Evolutionary conservation across 768 basidiomycete species (phyloP).

Genomic region (Tulasnella sp.): DNA sequence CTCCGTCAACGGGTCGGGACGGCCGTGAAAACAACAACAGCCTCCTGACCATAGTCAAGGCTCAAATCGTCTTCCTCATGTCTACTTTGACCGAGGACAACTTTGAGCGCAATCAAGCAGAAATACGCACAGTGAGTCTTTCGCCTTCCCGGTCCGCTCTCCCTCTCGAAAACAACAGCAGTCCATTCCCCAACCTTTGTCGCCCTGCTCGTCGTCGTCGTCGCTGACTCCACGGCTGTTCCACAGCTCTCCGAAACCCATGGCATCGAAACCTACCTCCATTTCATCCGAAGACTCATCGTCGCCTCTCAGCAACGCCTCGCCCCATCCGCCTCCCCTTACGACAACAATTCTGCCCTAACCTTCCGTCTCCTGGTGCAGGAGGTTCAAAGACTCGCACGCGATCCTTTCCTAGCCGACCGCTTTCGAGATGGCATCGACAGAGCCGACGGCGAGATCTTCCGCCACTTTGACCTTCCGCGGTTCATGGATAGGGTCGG

Average conservation of each 20-base stretch:
- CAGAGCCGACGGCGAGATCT: conserved; percentile 79
- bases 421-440: conserved; percentile 87
- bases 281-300: conserved; percentile 95
- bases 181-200: background rate
- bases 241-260: conserved; percentile 90
- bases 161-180: conserved; percentile 4
- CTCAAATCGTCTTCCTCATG: conserved; percentile 96
- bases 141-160: conserved; percentile 15
- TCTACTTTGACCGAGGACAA: conserved; percentile 96
- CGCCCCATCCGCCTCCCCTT: conserved; percentile 51
- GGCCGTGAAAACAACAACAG: conserved; percentile 27
- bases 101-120: conserved; percentile 87
- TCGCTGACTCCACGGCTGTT: conserved; percentile 26
- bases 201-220: conserved; percentile 14
- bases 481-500: conserved; percentile 80
- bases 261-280: conserved; percentile 93
- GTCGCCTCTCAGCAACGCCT: conserved; percentile 77
- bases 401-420: conserved; percentile 85
- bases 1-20: conserved; percentile 13
- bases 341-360: conserved; percentile 61
- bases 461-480: conserved; percentile 76
- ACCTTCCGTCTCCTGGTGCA: conserved; percentile 82
- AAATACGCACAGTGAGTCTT: conserved; percentile 84
- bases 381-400: conserved; percentile 82
- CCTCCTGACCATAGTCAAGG: conserved; percentile 85